Conservation (phyloP, 805 yeast genomes). For the Candida sphagnicola region DNA sequence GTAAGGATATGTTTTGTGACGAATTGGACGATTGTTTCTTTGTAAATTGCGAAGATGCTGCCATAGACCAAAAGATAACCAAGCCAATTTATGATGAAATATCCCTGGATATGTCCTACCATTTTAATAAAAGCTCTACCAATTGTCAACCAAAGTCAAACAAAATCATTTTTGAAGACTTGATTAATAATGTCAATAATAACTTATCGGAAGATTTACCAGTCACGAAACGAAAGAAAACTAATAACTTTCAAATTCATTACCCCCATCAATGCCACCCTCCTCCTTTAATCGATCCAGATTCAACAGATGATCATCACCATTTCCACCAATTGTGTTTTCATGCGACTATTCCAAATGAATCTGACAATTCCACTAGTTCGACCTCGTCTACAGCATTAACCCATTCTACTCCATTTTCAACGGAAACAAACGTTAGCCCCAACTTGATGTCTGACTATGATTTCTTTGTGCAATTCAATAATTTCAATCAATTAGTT, state of each 20-base stretch:
- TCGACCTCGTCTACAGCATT: not conserved
- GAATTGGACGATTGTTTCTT: constrained; percentile 44
- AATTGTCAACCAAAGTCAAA: constrained; percentile 24
- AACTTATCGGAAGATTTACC: constrained; percentile 12
- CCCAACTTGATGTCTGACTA: constrained; percentile 25
- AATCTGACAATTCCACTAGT: not conserved
- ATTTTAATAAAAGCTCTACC: not conserved
- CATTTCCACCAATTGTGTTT: constrained; percentile 41
- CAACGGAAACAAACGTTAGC: not conserved
- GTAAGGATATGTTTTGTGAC: constrained; percentile 39
- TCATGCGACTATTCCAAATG: constrained; percentile 40
- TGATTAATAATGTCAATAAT: constrained; percentile 33
- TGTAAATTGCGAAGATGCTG: constrained; percentile 27
- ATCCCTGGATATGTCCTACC: not conserved
- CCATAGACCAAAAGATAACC: not conserved
- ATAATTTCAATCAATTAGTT: constrained; percentile 21
- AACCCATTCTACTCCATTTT: not conserved
- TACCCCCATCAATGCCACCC: constrained; percentile 39
- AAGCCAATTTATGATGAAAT: not conserved
- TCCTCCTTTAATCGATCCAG: constrained; percentile 6
- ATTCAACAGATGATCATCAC: constrained; percentile 5
- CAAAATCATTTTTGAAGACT: constrained; percentile 33
- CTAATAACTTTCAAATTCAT: constrained; percentile 26
- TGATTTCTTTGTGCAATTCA: constrained; percentile 35
- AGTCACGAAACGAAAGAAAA: constrained; percentile 8